phyloP scores from a whole-genome alignment of 1,284 basidiomycete species.

The Schizophyllum amplum region DNA sequence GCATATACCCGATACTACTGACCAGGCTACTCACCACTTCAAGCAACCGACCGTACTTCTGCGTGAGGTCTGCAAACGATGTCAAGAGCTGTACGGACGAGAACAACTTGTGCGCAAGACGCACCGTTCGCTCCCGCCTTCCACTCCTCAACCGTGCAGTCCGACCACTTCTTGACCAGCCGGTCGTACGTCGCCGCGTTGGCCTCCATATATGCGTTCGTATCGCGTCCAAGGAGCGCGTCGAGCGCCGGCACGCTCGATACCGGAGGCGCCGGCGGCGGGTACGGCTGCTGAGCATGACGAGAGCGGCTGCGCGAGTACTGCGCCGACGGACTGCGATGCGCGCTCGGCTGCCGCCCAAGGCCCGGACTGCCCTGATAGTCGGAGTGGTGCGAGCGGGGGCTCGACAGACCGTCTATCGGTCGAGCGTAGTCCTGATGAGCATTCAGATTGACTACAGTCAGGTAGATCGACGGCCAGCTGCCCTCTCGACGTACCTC shows the following conservation, averaged over 20 bases:
- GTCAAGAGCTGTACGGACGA: neutral
- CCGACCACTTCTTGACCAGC: constrained; percentile 24
- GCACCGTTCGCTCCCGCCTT: constrained; percentile 28
- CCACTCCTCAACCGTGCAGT: constrained; percentile 31
- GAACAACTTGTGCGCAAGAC: neutral
- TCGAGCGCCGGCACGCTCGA: constrained; percentile 16
- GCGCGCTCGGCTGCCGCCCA: too few species aligned
- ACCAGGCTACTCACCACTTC: neutral
- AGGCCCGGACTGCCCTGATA: neutral
- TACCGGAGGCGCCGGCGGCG: too few species aligned
- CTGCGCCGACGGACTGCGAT: neutral
- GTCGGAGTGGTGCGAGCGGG: neutral
- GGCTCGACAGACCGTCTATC: neutral
- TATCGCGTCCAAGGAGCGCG: constrained; percentile 25
- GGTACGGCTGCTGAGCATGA: neutral
- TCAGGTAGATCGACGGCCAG: too few species aligned
- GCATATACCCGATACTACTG: neutral
- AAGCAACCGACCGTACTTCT: neutral
- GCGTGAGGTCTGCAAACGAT: neutral
- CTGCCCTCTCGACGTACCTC: neutral
- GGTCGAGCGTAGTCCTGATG: neutral
- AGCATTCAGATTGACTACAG: neutral
- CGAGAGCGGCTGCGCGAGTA: neutral
- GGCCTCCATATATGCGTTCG: constrained; percentile 23
- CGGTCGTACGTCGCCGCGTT: constrained; percentile 25